Base-by-base conservation (phyloP, 495 filamentous ascomycete species). In the Annulohypoxylon nitens region DNA sequence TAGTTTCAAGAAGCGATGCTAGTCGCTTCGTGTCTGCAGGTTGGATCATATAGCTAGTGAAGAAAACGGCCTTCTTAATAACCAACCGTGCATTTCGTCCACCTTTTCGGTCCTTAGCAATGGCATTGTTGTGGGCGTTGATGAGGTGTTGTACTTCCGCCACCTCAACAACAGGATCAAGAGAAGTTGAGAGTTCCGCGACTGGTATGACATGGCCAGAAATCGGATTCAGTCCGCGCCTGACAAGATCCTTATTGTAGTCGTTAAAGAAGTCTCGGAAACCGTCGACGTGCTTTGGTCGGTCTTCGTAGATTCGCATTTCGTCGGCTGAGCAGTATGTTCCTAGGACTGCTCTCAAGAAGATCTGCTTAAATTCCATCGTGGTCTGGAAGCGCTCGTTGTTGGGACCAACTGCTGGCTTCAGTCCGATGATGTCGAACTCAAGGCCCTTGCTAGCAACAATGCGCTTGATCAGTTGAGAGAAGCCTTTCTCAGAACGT, bases 11-110 rank as follows among this genome's bases (percentile, higher is more conserved):
- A 57, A 94, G 87, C 2, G 85, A 84, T 53, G 93, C 87, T 18
- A 99, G 82, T 51, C 86, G 87, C 66, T 90, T 86, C 4, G 91
- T 91, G 75, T 93, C 92, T 33, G 86, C 77, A 50, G 87, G 83
- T 25, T 87, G 85, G 76, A 99, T 90, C 71, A 97, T 85, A 81
- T 98, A 98, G 43, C 93, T 95, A n/a, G 95, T 97, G 84, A 93
- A 98, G 83, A 95, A 93, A 55, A 97, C 90, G 11, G 90, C 92
- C 69, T 93, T 93, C 79, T 91, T 94, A 78, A 99, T 94, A 59
- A 88, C 82, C 50, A 94, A 77, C 74, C 84, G 86, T 45, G 81
- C 77, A 43, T 62, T 74, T 47, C 80, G 79, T 10, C 36, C 36
- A 45, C 73, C 74, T 14, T 75, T 71, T 37, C 81, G 70, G 30